Evolutionary conservation across 768 basidiomycete species (phyloP), one percentile per base, ranked within the genome.

Genomic region (Pluteus cervinus): DNA sequence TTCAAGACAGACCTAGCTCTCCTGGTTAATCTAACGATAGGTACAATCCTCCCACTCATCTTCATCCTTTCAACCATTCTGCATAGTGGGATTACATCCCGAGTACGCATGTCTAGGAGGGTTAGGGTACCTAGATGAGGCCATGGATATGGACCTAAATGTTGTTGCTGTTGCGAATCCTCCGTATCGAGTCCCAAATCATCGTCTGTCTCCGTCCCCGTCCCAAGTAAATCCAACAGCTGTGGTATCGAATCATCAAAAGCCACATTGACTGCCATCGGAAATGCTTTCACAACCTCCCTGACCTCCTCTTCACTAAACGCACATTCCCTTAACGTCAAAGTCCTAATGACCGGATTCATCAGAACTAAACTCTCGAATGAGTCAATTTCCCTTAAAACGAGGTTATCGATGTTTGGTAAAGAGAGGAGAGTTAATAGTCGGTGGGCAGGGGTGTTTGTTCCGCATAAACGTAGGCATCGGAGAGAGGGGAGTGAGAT

Each of bases 391-490:
- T 53, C 48, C 7, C 60, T 58, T 18, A 73, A 56, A 22, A 52
- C 46, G 4, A 70, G 48, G 1, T 55, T 50, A 38, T 65, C 57
- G 17, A 71, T 57, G 12, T 45, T 44, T 3, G 66, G 63, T 36
- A 62, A 46, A n/a, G 47, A 40, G 32, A 73, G 43, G 26, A 65
- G 48, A n/a, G 61, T 53, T 24, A 63, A 42, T n/a, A 63, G 44
- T 29, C 58, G 61, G 44, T 57, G 55, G 20, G 59, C 42, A 8
- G 58, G 54, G 7, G 57, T 57, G 29, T 50, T 56, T 11, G 55
- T 56, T 5, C 64, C 63, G 18, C 63, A 61, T 15, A 69, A 55
- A 15, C 71, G 68, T n/a, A 73, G 53, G 18, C 58, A 56, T 16
- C 49, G 58, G 15, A 73, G 57, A 9, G 48, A 41, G 17, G 60